Base-by-base conservation (phyloP, 371 early-diverging fungal genomes). In the Lichtheimia ramosa region DNA sequence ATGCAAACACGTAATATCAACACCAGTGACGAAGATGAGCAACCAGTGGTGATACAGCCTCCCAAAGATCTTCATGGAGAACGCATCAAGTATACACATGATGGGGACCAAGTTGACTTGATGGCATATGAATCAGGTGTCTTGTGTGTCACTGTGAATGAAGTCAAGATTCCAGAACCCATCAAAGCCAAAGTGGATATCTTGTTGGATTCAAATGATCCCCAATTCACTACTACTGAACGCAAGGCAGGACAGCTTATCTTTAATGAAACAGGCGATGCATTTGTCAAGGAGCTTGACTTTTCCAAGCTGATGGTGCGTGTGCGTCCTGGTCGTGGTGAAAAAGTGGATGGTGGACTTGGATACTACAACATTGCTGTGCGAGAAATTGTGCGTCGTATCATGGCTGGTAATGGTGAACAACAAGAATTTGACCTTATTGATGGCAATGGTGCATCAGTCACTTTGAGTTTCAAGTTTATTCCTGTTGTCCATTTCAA, bases 261-360 rank as follows among this genome's bases (percentile, higher is more conserved):
- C 16, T 64, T 77, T 39, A 70, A 74, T 28, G 81, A 81, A 56
- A 78, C 78, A 0, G 71, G 70, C 20, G 70, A 75, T 43, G 75
- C 67, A 2, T 80, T 80, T 65, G 75, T 80, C 57, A 74, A 75
- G 43, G 81, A 80, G 50, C 62, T 80, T 67, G 81, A 80, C 54
- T 80, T 80, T 51, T 77, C 81, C 41, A 65, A 65, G n/a, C 23
- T 80, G 7, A 42, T 66, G 1, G 70, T 80, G 12, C 72, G 71
- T 50, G 51, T 76, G 5, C 69, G 67, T 57, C 66, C 64, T 18
- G 66, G 61, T 12, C 65, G 65, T 18, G 74, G 74, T 23, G 75
- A 78, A 1, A 73, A 72, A 55, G 77, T 74, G n/a, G 74, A 79
- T 14, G 49, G 61, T 5, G 18, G 64, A 18, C 23, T 64, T 48